Evolutionary conservation across 805 yeast species (phyloP).

Genomic region (Schwanniomyces sp.): DNA sequence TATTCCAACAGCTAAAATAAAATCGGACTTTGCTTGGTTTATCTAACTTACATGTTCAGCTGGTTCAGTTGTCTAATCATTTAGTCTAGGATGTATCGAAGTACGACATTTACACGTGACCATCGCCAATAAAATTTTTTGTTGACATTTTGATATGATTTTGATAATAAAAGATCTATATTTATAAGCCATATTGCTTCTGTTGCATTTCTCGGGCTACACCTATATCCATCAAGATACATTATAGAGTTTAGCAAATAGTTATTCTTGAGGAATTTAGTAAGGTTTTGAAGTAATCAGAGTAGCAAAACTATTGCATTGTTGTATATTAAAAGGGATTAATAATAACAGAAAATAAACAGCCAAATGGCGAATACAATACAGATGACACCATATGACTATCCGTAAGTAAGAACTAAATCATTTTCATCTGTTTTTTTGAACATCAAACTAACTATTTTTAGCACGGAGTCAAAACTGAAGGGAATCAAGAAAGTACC

Average conservation of each 20-base stretch:
- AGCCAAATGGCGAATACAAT: constrained; percentile 8
- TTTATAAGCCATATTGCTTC: background rate
- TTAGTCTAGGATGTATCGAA: no score
- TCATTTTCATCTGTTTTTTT: background rate
- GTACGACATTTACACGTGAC: background rate
- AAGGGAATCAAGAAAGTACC: background rate
- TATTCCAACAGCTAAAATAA: no score
- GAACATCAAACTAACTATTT: background rate
- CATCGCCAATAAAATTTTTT: background rate
- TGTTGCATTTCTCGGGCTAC: background rate
- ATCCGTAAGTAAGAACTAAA: constrained; percentile 9
- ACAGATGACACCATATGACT: constrained; percentile 24
- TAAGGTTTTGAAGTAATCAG: background rate
- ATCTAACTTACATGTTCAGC: background rate
- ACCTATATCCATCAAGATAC: background rate
- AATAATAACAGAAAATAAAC: background rate
- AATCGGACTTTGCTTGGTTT: no score
- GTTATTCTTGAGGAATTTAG: background rate
- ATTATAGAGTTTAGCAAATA: background rate
- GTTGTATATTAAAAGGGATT: background rate
- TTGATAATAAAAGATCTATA: background rate
- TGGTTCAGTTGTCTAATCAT: background rate
- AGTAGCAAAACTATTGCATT: background rate
- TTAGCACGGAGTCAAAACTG: background rate
- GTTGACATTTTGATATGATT: constrained; percentile 2